Evolutionary conservation across 768 basidiomycete genomes (phyloP).

Genomic region (Fomitopsis serialis): DNA sequence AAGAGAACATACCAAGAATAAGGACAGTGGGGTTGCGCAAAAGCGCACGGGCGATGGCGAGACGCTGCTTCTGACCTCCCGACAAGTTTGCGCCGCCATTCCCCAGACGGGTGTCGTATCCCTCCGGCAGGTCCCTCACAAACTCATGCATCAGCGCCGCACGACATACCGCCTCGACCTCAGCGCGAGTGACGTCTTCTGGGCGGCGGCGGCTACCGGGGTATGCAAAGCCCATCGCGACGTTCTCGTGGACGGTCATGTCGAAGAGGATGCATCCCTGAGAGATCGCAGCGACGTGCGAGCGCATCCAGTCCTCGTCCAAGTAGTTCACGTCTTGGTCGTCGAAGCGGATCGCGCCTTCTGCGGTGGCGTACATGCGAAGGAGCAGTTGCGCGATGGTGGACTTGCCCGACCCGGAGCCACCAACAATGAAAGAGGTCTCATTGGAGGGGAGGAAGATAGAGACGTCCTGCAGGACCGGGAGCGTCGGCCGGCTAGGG

Average conservation of each 20-base stretch:
- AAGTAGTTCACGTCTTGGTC: slow-evolving; percentile 75
- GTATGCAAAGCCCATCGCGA: slow-evolving; percentile 70
- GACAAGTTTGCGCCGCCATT: slow-evolving; percentile 72
- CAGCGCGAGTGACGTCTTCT: slow-evolving; percentile 50
- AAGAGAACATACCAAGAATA: slow-evolving; percentile 69
- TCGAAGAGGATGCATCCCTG: slow-evolving; percentile 82
- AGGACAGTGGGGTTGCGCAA: slow-evolving; percentile 84
- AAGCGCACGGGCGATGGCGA: slow-evolving; percentile 84
- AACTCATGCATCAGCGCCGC: slow-evolving; percentile 87
- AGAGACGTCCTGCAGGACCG: slow-evolving; percentile 52
- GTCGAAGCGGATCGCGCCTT: slow-evolving; percentile 73
- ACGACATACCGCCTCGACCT: slow-evolving; percentile 80
- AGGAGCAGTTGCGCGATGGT: slow-evolving; percentile 63
- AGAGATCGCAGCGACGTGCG: slow-evolving; percentile 69
- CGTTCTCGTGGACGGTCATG: slow-evolving; percentile 77
- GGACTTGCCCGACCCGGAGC: slow-evolving; percentile 75
- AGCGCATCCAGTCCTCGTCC: slow-evolving; percentile 62
- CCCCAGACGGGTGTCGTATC: slow-evolving; percentile 82
- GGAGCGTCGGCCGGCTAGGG: slow-evolving; percentile 60
- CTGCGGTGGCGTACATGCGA: slow-evolving; percentile 62
- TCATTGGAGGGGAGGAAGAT: slow-evolving; percentile 70
- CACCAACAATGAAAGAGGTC: slow-evolving; percentile 76
- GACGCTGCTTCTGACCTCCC: slow-evolving; percentile 88
- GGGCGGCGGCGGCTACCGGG: slow-evolving; percentile 31
- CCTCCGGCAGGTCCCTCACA: slow-evolving; percentile 73